Base-by-base conservation (phyloP, 2,329 filamentous ascomycete species). In the Bipolaris cookei region DNA sequence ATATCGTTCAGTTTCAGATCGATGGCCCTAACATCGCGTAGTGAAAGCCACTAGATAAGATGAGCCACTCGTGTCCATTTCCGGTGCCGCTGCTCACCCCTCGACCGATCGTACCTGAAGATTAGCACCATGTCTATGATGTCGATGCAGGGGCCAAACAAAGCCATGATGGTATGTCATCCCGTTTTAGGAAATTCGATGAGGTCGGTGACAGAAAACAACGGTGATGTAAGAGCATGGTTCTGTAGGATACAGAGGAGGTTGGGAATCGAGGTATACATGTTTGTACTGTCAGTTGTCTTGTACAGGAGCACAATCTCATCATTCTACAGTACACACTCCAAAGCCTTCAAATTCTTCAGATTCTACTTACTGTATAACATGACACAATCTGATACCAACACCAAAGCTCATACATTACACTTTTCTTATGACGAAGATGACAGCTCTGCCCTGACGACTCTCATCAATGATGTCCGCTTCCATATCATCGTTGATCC, bases 401-500 rank as follows among this genome's bases (percentile, higher is more conserved):
- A 45, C 4, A 39, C 54, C 4, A 58, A 58, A 23, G 63, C 54
- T 1, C 52, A 65, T 28, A 42, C 59, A n/a, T 44, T 66, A 8
- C 41, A 64, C 20, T 59, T 63, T 45, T 57, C 46, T 10, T 64
- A 61, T 41, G 61, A 66, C 21, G 41, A 62, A 13, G 56, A 66
- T 10, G 60, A 66, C 16, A 44, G 51, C 14, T 63, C 48, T 10
- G 58, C 59, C 3, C n/a, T 66, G 2, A 64, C 62, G 25, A 50
- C 60, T 3, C 58, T 66, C 6, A 57, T 61, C 35, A 65, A 66
- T n/a, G 62, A 65, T 43, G 60, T 66, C 11, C 64, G 62, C 39
- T 66, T 65, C 23, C 62, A 66, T 20, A 23, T 65, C 42, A 60
- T 45, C 2, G 56, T 56, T 8, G 39, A 60, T 16, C 56, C 56